phyloP scores from a whole-genome alignment of 1,139 yeast species.

The Candida tunisiensis region DNA sequence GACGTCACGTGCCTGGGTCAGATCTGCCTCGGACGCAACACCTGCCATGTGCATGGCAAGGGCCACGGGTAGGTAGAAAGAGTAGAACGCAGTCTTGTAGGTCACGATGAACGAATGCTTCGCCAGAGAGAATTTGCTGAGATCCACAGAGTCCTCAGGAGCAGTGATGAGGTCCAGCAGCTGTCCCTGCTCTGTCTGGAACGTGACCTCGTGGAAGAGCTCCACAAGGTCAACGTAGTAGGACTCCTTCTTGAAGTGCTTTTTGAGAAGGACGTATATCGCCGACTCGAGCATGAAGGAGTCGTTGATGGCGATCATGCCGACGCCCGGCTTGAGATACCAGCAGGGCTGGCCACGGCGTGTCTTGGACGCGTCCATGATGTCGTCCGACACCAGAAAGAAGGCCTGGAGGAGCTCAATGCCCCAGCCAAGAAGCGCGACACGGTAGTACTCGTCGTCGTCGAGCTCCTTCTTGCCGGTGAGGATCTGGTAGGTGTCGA shows the following conservation, averaged over 20 bases:
- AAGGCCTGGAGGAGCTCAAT: slow-evolving; percentile 92
- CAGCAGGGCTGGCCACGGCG: slow-evolving; percentile 99
- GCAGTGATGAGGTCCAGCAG: slow-evolving; percentile 90
- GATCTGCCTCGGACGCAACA: slow-evolving; percentile 45
- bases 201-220: slow-evolving; percentile 70
- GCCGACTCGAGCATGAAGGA: slow-evolving; percentile 96
- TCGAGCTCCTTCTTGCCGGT: slow-evolving; percentile 47
- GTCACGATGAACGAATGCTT: slow-evolving; percentile 93
- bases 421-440: slow-evolving; percentile 90
- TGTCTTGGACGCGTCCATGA: slow-evolving; percentile 95
- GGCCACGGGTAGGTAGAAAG: slow-evolving; percentile 95
- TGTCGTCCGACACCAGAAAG: slow-evolving; percentile 95
- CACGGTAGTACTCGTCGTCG: slow-evolving; percentile 58
- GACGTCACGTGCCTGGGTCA: slow-evolving; percentile 77
- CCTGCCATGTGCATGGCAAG: slow-evolving; percentile 93
- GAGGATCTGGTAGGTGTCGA: slow-evolving; percentile 78
- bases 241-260: slow-evolving; percentile 63
- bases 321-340: slow-evolving; percentile 65
- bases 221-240: slow-evolving; percentile 87
- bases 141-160: slow-evolving; percentile 87
- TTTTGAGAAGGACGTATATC: slow-evolving; percentile 75
- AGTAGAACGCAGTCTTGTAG: slow-evolving; percentile 94
- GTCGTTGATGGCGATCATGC: slow-evolving; percentile 91
- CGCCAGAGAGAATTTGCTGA: slow-evolving; percentile 66
- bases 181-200: slow-evolving; percentile 97